These are phyloP conservation scores for Acrocalymma vagum DNA, from an alignment of 2,329 filamentous ascomycete genomes.

Conservation along the genomic window DNA sequence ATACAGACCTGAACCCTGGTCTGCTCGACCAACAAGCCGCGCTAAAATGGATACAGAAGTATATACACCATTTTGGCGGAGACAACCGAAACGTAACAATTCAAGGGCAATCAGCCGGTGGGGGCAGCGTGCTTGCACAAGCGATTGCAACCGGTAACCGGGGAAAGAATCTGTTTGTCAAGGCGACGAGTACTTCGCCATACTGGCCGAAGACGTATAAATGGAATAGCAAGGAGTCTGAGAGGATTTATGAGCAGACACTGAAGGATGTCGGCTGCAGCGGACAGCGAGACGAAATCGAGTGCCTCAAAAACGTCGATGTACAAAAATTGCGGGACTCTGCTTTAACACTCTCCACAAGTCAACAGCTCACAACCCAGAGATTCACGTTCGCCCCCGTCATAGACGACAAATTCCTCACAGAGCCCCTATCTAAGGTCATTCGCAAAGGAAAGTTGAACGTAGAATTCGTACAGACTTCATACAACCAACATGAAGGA, in stretches of 20 bases:
- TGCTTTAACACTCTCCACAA: constrained; percentile 57
- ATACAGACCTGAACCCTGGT: constrained; percentile 60
- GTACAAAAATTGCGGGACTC: constrained; percentile 64
- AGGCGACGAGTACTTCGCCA: constrained; percentile 62
- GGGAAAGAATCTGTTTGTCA: constrained; percentile 56
- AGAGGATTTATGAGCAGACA: constrained; percentile 60
- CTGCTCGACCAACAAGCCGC: constrained; percentile 62
- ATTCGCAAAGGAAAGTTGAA: constrained; percentile 51
- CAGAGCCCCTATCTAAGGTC: constrained; percentile 56
- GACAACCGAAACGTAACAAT: constrained; percentile 62
- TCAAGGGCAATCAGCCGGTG: constrained; percentile 65
- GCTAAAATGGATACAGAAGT: constrained; percentile 62
- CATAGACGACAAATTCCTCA: constrained; percentile 64
- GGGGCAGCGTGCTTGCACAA: constrained; percentile 62
- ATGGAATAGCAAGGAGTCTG: constrained; percentile 60
- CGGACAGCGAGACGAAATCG: constrained; percentile 51
- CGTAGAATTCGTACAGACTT: constrained; percentile 58
- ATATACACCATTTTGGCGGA: constrained; percentile 64
- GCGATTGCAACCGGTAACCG: constrained; percentile 58
- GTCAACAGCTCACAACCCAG: constrained; percentile 63
- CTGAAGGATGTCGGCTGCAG: constrained; percentile 58
- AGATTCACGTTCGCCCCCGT: constrained; percentile 70
- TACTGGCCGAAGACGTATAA: constrained; percentile 68
- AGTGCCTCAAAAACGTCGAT: constrained; percentile 64
- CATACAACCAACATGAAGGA: constrained; percentile 71